Evolutionary conservation across 2,329 filamentous ascomycete genomes (phyloP).

Genomic region (Geosmithia putterillii): DNA sequence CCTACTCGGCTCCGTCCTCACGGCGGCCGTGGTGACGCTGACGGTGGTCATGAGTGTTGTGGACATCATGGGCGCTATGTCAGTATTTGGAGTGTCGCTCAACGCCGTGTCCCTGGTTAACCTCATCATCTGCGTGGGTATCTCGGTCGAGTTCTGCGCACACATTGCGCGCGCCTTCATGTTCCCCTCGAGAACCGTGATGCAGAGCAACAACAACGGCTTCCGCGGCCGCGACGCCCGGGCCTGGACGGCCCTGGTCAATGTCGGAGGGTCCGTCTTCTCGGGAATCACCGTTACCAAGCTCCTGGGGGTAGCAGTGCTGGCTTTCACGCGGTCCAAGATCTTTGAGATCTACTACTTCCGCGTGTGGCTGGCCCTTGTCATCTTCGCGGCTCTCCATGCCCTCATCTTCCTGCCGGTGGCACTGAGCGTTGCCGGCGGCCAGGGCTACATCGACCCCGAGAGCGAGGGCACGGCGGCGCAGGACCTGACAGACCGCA

Average conservation of each 20-base stretch:
- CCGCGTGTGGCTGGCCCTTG: slow-evolving; percentile 85
- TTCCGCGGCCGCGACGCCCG: slow-evolving; percentile 76
- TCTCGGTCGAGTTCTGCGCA: slow-evolving; percentile 93
- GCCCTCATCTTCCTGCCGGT: slow-evolving; percentile 88
- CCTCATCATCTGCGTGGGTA: slow-evolving; percentile 91
- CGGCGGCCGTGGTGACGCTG: slow-evolving; percentile 68
- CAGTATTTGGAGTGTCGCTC: slow-evolving; percentile 72
- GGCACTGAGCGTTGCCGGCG: slow-evolving; percentile 72
- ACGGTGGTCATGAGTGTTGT: slow-evolving; percentile 90
- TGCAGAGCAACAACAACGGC: slow-evolving; percentile 63
- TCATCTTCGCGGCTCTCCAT: slow-evolving; percentile 79
- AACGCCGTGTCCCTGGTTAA: slow-evolving; percentile 96
- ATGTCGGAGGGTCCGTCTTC: slow-evolving; percentile 89
- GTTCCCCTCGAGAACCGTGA: slow-evolving; percentile 72
- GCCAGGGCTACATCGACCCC: slow-evolving; percentile 76
- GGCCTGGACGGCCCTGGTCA: slow-evolving; percentile 86
- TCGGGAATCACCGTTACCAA: slow-evolving; percentile 96
- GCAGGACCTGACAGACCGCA: slow-evolving; percentile 70
- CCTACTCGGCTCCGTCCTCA: slow-evolving; percentile 73
- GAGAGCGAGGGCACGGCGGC: slow-evolving; percentile 81
- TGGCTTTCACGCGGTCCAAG: slow-evolving; percentile 92
- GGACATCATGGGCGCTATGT: slow-evolving; percentile 94
- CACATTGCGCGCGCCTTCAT: slow-evolving; percentile 94
- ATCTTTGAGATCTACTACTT: slow-evolving; percentile 99
- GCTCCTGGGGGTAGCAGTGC: slow-evolving; percentile 76